Base-by-base conservation (phyloP, 139 green algal species). In the Chlamydomonas sphaeroides region DNA sequence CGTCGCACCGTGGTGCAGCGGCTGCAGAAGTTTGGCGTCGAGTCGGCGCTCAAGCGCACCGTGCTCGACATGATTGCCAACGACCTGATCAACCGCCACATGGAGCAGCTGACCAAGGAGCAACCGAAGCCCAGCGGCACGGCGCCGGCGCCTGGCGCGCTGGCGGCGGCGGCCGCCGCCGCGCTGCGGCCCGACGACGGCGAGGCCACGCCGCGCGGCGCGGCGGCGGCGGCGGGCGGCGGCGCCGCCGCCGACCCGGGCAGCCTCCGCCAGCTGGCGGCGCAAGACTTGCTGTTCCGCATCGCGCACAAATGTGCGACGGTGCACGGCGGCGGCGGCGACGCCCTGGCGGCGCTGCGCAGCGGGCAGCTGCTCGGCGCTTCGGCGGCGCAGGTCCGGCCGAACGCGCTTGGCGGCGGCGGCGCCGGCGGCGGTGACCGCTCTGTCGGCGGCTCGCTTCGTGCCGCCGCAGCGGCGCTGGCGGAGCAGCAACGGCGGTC, bases 31-130 rank as follows among this genome's bases (percentile, higher is more conserved):
- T 85, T 86, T 75, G 86, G 70, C 53, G 75, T 95, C 76, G 85
- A 88, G 45, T 89, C 80, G 73, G 45, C 89, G 1, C 83, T 97
- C n/a, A 93, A 93, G 84, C 92, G 94, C 72, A 96, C 90, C 39
- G 91, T 98, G 49, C 90, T 98, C 72, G 95, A 98, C 85, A 91
- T 97, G 84, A 97, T 98, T 62, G 94, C 95, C 5, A 92, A 93
- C 73, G 95, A 98, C 89, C 84, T 98, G 35, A 84, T 84, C 65
- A 84, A 84, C 77, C 77, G 77, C 1, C 76, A 83, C 76, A 72
- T 83, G 32, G 76, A 83, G 32, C 49, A 73, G 72, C 59, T 78
- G 56, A 26, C 32, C 38, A 32, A 49, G 68, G 38, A 67, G 39
- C 65, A 69, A 56, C 36, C 33, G 39, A 48, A 33, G 38, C 66